Evolutionary conservation across 1,284 basidiomycete species (phyloP), one percentile per base, ranked within the genome.

Genomic region (Tremellales sp.): DNA sequence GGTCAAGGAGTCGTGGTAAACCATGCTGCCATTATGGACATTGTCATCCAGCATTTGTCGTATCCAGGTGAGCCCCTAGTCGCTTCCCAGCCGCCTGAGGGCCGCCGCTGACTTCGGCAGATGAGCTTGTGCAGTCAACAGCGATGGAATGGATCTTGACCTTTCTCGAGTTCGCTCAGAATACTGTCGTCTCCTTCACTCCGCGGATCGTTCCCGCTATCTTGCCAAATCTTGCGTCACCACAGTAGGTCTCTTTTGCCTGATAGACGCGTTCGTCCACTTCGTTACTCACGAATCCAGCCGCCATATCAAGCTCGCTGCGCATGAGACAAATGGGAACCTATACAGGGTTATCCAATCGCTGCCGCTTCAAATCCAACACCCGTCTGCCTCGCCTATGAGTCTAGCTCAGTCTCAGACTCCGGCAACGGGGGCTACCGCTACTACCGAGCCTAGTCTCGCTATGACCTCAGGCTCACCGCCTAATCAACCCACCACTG

Each of bases 131-230:
- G 57, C 87, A 92, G 65, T 88, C 86, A 0, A 89, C 86, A 0
- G 86, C 87, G 24, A 79, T 98, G 29, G 81, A 84, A 57, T 99
- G 96, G 96, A 80, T 99, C 26, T 83, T 89, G 17, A 90, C 93
- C 54, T 92, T 98, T 71, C 76, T 98, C 17, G 81, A 80, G 39
- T 91, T 97, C 60, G 86, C 86, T 5, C 84, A 88, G 54, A 87
- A 90, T 62, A 89, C 96, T 45, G 88, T 97, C 76, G 83, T 98
- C 22, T 88, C 90, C 2, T 97, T 97, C 66, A 93, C 92, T 0
- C 92, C 96, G 1, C 83, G 88, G 29, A 83, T 98, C 36, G 87
- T 98, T 41, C 86, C 87, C 5, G 89, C 89, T 13, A 87, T 98
- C 52, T 80, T 99, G 13, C 91, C 92, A 1, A 96, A 92, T 65